A percentile compares a stretch with the other conserved stretches of the same genome.
phyloP scores from a whole-genome alignment of 208 protist species.

The Crithidia sp. region DNA sequence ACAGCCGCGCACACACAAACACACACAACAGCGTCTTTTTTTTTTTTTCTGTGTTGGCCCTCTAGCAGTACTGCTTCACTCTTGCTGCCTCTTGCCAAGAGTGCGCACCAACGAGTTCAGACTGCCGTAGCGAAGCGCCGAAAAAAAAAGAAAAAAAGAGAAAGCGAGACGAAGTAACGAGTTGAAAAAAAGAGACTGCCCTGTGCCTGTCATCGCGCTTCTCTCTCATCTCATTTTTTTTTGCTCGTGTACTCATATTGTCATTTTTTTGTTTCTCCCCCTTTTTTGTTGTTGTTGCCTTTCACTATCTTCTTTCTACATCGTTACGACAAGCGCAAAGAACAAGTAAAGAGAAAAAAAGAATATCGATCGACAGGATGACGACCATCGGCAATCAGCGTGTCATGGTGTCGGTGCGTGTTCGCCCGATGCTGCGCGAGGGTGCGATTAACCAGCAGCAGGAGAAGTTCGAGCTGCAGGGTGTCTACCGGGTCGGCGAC shows the following conservation, averaged over 20 bases:
- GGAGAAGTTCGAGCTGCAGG: slow-evolving; percentile 78
- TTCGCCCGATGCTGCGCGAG: slow-evolving; percentile 78
- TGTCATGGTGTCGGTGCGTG: slow-evolving; percentile 87
- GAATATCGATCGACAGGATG: slow-evolving; percentile 12
- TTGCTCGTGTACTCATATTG: background rate
- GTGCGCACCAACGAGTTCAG: background rate
- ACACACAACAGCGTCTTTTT: too few relatives aligned
- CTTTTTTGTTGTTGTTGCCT: slow-evolving; percentile 3
- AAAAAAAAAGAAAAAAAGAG: slow-evolving; percentile 9
- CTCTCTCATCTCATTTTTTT: slow-evolving; percentile 6
- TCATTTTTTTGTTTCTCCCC: slow-evolving; percentile 5
- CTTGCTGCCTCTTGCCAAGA: background rate
- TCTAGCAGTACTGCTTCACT: background rate
- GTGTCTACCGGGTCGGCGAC: slow-evolving; percentile 58
- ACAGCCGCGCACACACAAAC: too few relatives aligned
- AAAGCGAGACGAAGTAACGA: background rate
- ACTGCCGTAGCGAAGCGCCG: background rate
- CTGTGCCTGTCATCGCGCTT: too few relatives aligned
- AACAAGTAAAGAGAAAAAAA: background rate
- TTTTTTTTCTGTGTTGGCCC: slow-evolving; percentile 4
- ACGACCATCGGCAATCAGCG: slow-evolving; percentile 49
- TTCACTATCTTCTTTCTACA: background rate
- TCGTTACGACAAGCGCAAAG: background rate
- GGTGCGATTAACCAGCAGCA: slow-evolving; percentile 53
- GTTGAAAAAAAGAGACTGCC: too few relatives aligned